These are phyloP conservation scores for Rhodotorula sp. DNA, from an alignment of 1,284 basidiomycete genomes.

Conservation along the genomic window DNA sequence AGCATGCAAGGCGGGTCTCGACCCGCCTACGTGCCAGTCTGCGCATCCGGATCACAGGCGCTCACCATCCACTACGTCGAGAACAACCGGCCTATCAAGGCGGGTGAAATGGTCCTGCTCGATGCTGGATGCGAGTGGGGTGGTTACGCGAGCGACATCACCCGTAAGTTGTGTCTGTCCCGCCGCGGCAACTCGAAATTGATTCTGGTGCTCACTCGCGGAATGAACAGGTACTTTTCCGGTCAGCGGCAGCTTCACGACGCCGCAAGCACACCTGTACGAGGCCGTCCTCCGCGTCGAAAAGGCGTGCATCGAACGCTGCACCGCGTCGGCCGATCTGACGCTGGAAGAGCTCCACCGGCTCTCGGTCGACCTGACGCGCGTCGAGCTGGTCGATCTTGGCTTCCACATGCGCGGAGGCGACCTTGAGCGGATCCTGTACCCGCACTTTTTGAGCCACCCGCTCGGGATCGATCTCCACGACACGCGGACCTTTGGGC, in stretches of 20 bases:
- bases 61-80: conserved; percentile 88
- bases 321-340: conserved; percentile 58
- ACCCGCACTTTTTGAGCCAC: conserved; percentile 84
- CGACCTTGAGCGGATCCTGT: conserved; percentile 69
- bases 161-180: conserved; percentile 50
- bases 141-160: conserved; percentile 95
- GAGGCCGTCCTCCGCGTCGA: conserved; percentile 73
- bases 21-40: conserved; percentile 89
- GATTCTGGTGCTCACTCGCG: background rate
- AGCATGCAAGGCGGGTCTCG: conserved; percentile 67
- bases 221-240: conserved; percentile 68
- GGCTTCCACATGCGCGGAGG: conserved; percentile 70
- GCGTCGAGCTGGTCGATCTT: conserved; percentile 72
- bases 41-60: conserved; percentile 72
- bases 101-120: conserved; percentile 76
- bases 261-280: conserved; percentile 84
- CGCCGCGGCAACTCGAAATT: no score
- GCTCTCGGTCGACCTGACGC: conserved; percentile 67
- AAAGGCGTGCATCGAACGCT: conserved; percentile 64
- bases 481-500: conserved; percentile 52
- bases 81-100: conserved; percentile 72
- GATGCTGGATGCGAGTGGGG: conserved; percentile 66
- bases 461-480: conserved; percentile 59
- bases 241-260: conserved; percentile 71
- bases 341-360: conserved; percentile 77